Evolutionary conservation across 345 rosid species (phyloP).

Genomic region (Trapa bicornis): DNA sequence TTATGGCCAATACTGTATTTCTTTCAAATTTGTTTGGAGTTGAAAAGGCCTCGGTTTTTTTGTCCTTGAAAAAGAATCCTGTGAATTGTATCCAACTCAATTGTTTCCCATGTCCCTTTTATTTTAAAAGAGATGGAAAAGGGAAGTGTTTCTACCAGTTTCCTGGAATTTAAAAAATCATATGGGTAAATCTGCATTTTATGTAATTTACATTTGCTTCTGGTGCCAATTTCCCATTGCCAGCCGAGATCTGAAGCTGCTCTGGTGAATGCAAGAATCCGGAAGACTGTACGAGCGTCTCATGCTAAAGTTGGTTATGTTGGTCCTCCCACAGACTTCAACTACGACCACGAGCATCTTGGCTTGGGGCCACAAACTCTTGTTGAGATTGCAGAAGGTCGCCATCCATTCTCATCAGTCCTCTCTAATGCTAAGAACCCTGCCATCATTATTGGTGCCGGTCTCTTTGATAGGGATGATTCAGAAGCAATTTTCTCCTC

Average conservation of each 20-base stretch:
- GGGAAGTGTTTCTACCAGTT: neutral
- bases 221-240: constrained; percentile 14
- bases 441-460: constrained; percentile 79
- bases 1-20: neutral
- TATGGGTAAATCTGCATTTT: neutral
- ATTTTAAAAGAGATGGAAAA: neutral
- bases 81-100: neutral
- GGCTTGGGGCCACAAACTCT: constrained; percentile 84
- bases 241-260: constrained; percentile 99
- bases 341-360: constrained; percentile 73
- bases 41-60: neutral
- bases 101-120: neutral
- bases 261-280: constrained; percentile 93
- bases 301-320: constrained; percentile 85
- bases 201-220: constrained; percentile 4
- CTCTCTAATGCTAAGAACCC: constrained; percentile 77
- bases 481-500: constrained; percentile 65
- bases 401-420: constrained; percentile 55
- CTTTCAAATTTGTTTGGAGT: neutral
- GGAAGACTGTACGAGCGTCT: constrained; percentile 67
- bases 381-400: constrained; percentile 61
- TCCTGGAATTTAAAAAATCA: neutral
- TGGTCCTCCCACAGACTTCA: constrained; percentile 70
- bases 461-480: constrained; percentile 70
- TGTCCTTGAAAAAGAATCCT: neutral